A percentile compares a stretch with the other conserved stretches of the same genome.
These are phyloP conservation scores for Sechiopsis laciniata DNA, from an alignment of 306 rosid genomes.

Conservation along the genomic window DNA sequence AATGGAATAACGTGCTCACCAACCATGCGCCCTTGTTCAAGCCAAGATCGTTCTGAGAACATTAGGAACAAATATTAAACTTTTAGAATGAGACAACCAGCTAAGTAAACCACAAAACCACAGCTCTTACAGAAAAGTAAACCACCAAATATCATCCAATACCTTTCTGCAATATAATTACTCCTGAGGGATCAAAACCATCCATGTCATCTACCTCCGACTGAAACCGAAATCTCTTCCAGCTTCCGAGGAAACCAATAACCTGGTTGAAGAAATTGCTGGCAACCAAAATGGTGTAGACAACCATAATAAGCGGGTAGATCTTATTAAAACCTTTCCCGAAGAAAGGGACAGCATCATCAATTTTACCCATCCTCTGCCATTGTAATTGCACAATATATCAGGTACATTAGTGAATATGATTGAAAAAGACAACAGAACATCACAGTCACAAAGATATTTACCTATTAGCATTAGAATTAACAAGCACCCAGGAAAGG, in stretches of 20 bases:
- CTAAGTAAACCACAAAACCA: no score
- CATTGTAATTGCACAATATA: slow-evolving; percentile 31
- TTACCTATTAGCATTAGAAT: neutral
- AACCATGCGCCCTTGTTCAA: slow-evolving; percentile 79
- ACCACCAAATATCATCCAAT: neutral
- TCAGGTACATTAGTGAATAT: slow-evolving; percentile 25
- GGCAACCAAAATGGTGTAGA: slow-evolving; percentile 90
- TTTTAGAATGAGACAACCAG: no score
- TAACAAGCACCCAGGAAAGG: neutral
- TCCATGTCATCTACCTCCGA: slow-evolving; percentile 84
- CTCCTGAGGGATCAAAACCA: slow-evolving; percentile 88
- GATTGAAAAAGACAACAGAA: slow-evolving; percentile 16
- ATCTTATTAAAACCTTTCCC: slow-evolving; percentile 74
- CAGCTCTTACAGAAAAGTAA: neutral
- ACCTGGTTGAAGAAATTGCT: slow-evolving; percentile 79
- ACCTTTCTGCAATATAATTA: slow-evolving; percentile 92
- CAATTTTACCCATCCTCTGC: slow-evolving; percentile 96
- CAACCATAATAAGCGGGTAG: slow-evolving; percentile 94
- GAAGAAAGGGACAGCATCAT: slow-evolving; percentile 78
- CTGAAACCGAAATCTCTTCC: slow-evolving; percentile 74
- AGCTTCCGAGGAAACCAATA: slow-evolving; percentile 75
- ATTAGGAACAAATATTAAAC: slow-evolving; percentile 15
- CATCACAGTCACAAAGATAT: neutral
- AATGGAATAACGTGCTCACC: slow-evolving; percentile 93
- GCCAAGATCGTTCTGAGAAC: slow-evolving; percentile 68